phyloP scores from a whole-genome alignment of 345 rosid genomes.

The Brassica nigra region DNA sequence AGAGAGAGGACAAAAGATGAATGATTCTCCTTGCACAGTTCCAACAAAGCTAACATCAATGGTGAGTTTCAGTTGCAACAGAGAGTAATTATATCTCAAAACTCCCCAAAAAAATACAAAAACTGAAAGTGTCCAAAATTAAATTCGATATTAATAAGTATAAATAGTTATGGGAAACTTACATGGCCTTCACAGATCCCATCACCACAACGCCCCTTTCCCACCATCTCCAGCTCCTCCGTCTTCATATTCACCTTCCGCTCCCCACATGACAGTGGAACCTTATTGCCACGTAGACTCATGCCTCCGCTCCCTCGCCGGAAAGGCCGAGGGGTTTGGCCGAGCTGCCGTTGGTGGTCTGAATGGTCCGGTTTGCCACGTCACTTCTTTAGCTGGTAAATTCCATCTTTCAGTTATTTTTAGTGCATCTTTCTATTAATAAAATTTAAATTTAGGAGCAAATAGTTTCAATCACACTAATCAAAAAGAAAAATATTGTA shows the following conservation, averaged over 20 bases:
- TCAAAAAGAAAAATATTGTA: background rate
- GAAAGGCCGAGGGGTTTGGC: constrained; percentile 90
- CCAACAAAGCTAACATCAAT: constrained; percentile 30
- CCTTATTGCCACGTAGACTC: constrained; percentile 75
- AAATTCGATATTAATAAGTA: background rate
- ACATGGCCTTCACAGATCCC: constrained; percentile 46
- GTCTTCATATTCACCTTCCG: constrained; percentile 6
- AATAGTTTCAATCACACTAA: background rate
- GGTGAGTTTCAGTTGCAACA: constrained; percentile 35
- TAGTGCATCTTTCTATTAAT: background rate
- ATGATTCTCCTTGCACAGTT: constrained; percentile 16
- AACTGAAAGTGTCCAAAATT: constrained; percentile 38
- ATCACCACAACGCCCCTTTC: constrained; percentile 31
- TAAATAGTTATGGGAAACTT: constrained; percentile 52
- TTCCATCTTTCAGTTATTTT: background rate
- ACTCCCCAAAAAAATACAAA: background rate
- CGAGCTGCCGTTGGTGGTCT: constrained; percentile 83
- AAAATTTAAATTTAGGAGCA: background rate
- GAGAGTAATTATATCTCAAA: constrained; percentile 25
- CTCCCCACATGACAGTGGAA: constrained; percentile 32
- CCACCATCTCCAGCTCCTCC: constrained; percentile 23
- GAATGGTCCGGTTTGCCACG: constrained; percentile 61
- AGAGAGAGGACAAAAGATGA: background rate
- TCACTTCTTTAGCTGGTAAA: constrained; percentile 73
- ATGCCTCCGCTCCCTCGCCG: constrained; percentile 75